Base-by-base conservation (phyloP, 495 filamentous ascomycete genomes). In the Aspergillus asperescens region DNA sequence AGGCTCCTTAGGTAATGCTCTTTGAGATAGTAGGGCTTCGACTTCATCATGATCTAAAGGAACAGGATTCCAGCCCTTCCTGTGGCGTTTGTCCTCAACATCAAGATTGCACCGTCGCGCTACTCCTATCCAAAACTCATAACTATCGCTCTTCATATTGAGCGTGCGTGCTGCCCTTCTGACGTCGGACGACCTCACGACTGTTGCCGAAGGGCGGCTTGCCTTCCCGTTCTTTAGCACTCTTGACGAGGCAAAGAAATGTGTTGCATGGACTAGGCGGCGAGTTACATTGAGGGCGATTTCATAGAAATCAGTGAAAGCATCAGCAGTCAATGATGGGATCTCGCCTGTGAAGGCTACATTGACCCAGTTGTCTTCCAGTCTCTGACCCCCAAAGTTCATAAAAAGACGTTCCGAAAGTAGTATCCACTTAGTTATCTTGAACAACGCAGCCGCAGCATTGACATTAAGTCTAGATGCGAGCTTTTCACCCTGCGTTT, bases 401-500 rank as follows among this genome's bases (percentile, higher is more conserved):
- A 95, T 94, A 60, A 94, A 93, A 1, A 92, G 32, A 4, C 73
- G 71, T 19, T 75, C 70, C 0, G 87, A 86, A 5, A 95, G 68
- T 13, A 67, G 55, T 5, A 93, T 68, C 83, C 85, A 91, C 7
- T 64, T 75, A 15, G 68, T 65, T 5, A 84, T 55, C 29, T 73
- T 63, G 23, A 95, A 77, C 0, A 95, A 55, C 46, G 74, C 68
- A 1, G 80, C 73, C 28, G 80, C 73, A 12, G 78, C 77, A 8
- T 75, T 59, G 5, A 73, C 63, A 25, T 68, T 50, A 4, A 3
- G 32, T 15, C 13, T 35, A 23, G 57, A 51, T 5, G 8, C 10
- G 18, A 25, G 3, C 15, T 48, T 31, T 20, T 20, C 27, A 32
- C 50, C 46, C 8, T 37, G 49, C n/a, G 48, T 13, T 50, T 49